These are phyloP conservation scores for Trypanosoma avium DNA, from an alignment of 208 protist genomes.

Conservation along the genomic window DNA sequence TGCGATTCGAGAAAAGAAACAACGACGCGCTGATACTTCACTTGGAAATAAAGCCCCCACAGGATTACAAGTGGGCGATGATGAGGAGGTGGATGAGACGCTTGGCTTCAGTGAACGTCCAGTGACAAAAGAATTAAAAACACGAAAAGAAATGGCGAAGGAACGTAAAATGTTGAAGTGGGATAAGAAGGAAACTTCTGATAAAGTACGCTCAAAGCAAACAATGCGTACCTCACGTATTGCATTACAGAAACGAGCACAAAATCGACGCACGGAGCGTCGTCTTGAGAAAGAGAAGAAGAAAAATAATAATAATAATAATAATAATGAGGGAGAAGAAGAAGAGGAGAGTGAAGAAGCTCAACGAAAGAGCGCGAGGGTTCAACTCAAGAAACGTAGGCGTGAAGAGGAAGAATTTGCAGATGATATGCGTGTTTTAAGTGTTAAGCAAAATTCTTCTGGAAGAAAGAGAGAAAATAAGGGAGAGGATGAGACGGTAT, in stretches of 20 bases:
- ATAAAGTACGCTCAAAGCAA: conserved; percentile 90
- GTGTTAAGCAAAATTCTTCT: conserved; percentile 6
- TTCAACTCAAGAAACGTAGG: conserved; percentile 36
- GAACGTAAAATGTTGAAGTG: conserved; percentile 87
- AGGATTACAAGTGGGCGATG: conserved; percentile 45
- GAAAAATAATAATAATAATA: conserved; percentile 42
- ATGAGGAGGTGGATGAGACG: conserved; percentile 87
- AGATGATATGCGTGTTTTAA: conserved; percentile 56
- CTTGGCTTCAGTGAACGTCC: conserved; percentile 81
- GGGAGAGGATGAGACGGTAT: neutral
- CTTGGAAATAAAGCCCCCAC: conserved; percentile 51
- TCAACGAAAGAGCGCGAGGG: no score
- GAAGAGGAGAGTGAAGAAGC: conserved; percentile 43
- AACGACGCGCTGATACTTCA: conserved; percentile 59
- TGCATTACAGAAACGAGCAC: conserved; percentile 52
- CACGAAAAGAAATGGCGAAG: conserved; percentile 59
- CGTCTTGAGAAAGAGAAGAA: conserved; percentile 30
- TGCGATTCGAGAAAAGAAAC: conserved; percentile 86
- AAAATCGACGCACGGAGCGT: conserved; percentile 14
- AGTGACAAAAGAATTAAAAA: conserved; percentile 66
- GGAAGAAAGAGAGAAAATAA: neutral
- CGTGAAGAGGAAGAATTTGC: conserved; percentile 34
- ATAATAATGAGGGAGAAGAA: conserved; percentile 36
- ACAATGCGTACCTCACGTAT: conserved; percentile 75
- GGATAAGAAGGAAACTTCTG: conserved; percentile 88